Percentiles rank a stretch among this genome's conserved stretches.
Conservation (phyloP, 2,329 filamentous ascomycete species). For the Aspergillus quadricinctus region DNA sequence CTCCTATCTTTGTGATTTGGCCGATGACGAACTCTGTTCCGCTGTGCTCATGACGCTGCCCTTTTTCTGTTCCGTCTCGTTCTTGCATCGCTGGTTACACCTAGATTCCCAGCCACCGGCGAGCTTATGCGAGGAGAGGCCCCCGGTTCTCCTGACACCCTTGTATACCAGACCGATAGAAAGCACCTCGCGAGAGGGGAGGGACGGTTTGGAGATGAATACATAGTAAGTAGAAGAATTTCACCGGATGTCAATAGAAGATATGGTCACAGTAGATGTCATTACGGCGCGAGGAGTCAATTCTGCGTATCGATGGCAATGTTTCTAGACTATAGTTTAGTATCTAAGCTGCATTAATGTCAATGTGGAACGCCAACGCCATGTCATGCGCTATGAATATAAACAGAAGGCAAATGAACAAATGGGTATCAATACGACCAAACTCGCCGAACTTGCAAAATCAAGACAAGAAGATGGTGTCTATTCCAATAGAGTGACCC, state of each 20-base stretch:
- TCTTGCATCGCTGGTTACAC: neutral
- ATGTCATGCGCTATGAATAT: neutral
- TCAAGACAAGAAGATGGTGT: neutral
- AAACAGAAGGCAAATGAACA: neutral
- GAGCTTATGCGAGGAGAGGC: neutral
- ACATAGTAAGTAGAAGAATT: neutral
- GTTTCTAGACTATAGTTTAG: neutral
- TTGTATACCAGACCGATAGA: neutral
- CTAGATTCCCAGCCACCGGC: neutral
- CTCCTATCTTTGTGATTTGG: slow-evolving; percentile 1
- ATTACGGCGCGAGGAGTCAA: neutral
- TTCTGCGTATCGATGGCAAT: neutral
- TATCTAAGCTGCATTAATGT: neutral
- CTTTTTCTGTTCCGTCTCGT: neutral
- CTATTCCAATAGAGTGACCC: slow-evolving; percentile 14
- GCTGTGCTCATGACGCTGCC: neutral
- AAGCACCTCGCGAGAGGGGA: neutral
- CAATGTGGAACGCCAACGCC: neutral
- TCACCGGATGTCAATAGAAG: neutral
- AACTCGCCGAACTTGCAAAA: neutral
- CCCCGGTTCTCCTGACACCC: neutral
- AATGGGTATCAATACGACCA: neutral
- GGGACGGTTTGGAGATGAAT: neutral
- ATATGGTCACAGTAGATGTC: neutral
- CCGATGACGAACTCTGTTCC: slow-evolving; percentile 1